Base-by-base conservation (phyloP, 2,329 filamentous ascomycete genomes). In the Fonsecaea erecta region DNA sequence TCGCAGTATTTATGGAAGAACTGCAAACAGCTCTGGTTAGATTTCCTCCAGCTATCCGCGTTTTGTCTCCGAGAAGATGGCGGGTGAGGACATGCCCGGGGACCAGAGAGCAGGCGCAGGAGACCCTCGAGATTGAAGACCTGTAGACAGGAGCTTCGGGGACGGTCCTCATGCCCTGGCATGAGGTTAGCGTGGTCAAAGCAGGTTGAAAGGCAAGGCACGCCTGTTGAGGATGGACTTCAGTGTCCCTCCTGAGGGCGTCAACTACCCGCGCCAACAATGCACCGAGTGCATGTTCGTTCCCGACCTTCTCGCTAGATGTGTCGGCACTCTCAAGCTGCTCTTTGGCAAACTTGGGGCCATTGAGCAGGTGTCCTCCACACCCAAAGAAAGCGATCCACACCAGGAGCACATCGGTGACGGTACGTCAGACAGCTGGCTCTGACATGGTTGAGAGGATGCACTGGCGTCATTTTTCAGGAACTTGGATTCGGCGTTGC, bases 391-490 rank as follows among this genome's bases (percentile, higher is more conserved):
- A 16, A 66, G 37, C 3, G 60, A 62, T 40, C 58, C 55, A 37
- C 65, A 65, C 16, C 67, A 60, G 12, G 68, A 70, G 16, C 61
- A 63, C 57, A 71, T 46, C 9, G 67, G 67, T 32, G 67, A 66
- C 57, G 64, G 69, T 14, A 71, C 55, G 0, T 58, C 67, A 35
- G 65, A 67, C 40, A 71, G 46, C 40, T 71, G 69, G 57, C 30
- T 66, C 60, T 65, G 65, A 9, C 67, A 30, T 52, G 63, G 68
- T 32, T 40, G 43, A 16, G 37, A 70, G 40, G 70, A 65, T 40
- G 53, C 60, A 52, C 53, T 63, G 60, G 71, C 12, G 21, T 71
- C 62, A 26, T 53, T 62, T 57, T 59, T 67, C 32, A 71, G 62
- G 21, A n/a, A 52, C 37, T 32, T 60, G 60, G 3, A 71, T 18